Evolutionary conservation across 495 filamentous ascomycete genomes (phyloP).

Genomic region (Barbatosphaeria neglecta): DNA sequence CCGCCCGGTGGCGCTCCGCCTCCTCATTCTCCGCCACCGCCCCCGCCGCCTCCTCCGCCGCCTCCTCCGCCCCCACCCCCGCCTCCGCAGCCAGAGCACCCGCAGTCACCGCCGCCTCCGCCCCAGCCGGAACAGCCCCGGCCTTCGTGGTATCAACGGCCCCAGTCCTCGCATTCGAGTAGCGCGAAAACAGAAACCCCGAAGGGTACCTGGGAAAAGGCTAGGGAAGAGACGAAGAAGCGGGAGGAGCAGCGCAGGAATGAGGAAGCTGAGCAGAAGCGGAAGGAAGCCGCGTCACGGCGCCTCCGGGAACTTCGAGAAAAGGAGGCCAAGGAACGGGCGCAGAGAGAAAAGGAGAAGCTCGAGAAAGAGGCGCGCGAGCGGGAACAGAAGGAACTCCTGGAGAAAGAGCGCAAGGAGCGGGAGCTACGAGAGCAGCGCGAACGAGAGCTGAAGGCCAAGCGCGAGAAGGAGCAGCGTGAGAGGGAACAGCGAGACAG

Average conservation of each 20-base stretch:
- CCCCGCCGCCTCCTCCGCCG: constrained; percentile 25
- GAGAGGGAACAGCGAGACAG: constrained; percentile 13
- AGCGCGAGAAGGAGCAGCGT: constrained; percentile 25
- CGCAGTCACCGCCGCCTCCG: constrained; percentile 11
- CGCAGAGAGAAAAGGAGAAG: constrained; percentile 27
- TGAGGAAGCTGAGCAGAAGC: constrained; percentile 34
- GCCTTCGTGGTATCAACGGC: constrained; percentile 26
- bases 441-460: constrained; percentile 13
- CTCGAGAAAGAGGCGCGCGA: constrained; percentile 37
- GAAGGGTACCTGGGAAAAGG: constrained; percentile 55
- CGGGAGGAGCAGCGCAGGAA: constrained; percentile 51
- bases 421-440: constrained; percentile 9
- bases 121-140: constrained; percentile 21
- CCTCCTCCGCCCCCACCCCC: constrained; percentile 9
- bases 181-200: constrained; percentile 13
- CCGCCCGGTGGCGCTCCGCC: constrained; percentile 20
- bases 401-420: constrained; percentile 15
- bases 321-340: constrained; percentile 47
- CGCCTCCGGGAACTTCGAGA: constrained; percentile 43
- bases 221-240: constrained; percentile 53
- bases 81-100: constrained; percentile 6
- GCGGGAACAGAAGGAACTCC: constrained; percentile 23
- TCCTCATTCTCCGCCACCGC: constrained; percentile 28
- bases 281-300: constrained; percentile 38
- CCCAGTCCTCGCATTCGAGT: constrained; percentile 10